Evolutionary conservation across 1,284 basidiomycete species (phyloP).

Genomic region (Hymenochaete sp.): DNA sequence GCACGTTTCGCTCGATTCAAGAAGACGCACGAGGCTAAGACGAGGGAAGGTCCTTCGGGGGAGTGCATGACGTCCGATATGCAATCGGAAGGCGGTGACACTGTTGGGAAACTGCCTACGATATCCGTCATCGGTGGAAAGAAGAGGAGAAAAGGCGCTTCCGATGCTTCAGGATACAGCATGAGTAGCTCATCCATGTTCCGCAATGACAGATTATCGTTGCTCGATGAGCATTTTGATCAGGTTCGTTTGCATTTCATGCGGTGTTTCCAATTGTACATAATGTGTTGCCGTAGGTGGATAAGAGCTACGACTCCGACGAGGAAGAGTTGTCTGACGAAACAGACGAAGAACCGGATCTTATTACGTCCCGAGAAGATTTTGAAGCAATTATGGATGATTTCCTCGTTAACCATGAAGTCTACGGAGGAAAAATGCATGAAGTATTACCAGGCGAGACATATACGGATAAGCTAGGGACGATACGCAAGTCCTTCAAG

Average conservation of each 20-base stretch:
- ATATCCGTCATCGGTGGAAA: constrained; percentile 74
- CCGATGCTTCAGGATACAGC: constrained; percentile 85
- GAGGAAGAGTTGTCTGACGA: constrained; percentile 42
- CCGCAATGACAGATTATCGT: constrained; percentile 81
- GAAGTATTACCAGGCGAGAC: constrained; percentile 63
- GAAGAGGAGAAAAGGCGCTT: constrained; percentile 65
- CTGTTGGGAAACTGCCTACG: constrained; percentile 60
- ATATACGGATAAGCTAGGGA: constrained; percentile 70
- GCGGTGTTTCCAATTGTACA: constrained; percentile 8
- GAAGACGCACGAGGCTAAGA: constrained; percentile 31
- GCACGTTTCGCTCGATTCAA: constrained; percentile 75
- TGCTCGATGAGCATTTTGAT: constrained; percentile 91
- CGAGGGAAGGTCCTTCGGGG: constrained; percentile 26
- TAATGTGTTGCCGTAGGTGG: constrained; percentile 44
- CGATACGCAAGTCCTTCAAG: constrained; percentile 71
- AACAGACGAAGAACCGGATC: constrained; percentile 58
- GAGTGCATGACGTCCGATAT: constrained; percentile 41
- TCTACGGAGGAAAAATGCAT: constrained; percentile 83
- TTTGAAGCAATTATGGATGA: constrained; percentile 91
- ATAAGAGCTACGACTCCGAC: constrained; percentile 64
- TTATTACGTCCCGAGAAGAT: constrained; percentile 77
- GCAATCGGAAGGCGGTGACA: constrained; percentile 74
- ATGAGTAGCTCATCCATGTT: constrained; percentile 98
- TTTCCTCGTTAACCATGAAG: constrained; percentile 89
- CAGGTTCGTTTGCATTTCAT: constrained; percentile 45